These are phyloP conservation scores for Lactarius quietus DNA, from an alignment of 768 basidiomycete genomes.

Conservation along the genomic window DNA sequence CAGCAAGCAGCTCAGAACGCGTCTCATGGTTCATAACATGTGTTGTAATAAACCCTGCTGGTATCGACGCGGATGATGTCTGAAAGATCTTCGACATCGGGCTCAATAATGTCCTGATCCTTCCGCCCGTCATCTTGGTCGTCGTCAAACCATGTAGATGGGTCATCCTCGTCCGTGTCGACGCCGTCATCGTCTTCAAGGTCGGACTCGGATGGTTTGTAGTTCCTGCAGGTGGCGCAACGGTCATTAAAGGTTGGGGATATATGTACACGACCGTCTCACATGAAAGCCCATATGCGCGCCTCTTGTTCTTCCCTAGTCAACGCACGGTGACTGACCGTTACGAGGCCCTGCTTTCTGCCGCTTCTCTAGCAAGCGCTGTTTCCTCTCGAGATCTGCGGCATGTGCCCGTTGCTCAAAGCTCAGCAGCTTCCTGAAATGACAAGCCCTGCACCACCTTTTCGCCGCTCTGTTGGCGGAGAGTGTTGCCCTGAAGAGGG, in stretches of 20 bases:
- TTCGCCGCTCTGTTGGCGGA: slow-evolving; percentile 14
- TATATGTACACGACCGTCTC: slow-evolving; percentile 28
- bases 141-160: slow-evolving; percentile 75
- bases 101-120: slow-evolving; percentile 73
- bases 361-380: slow-evolving; percentile 33
- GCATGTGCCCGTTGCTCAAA: slow-evolving; percentile 58
- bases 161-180: slow-evolving; percentile 57
- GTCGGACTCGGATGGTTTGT: slow-evolving; percentile 79
- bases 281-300: slow-evolving; percentile 83
- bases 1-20: slow-evolving; percentile 33
- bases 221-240: slow-evolving; percentile 47
- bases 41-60: slow-evolving; percentile 55
- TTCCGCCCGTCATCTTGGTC: slow-evolving; percentile 85
- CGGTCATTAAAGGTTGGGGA: not conserved
- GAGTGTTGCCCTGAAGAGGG: slow-evolving; percentile 9
- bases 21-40: slow-evolving; percentile 65
- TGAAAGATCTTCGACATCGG: slow-evolving; percentile 66
- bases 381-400: slow-evolving; percentile 27
- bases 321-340: slow-evolving; percentile 55
- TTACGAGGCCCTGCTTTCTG: slow-evolving; percentile 52
- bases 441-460: slow-evolving; percentile 17
- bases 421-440: slow-evolving; percentile 60
- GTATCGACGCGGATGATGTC: slow-evolving; percentile 73
- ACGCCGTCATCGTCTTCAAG: slow-evolving; percentile 63
- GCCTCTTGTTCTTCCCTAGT: slow-evolving; percentile 67